Base-by-base conservation (phyloP, 345 rosid genomes). In the Brassica carinata region DNA sequence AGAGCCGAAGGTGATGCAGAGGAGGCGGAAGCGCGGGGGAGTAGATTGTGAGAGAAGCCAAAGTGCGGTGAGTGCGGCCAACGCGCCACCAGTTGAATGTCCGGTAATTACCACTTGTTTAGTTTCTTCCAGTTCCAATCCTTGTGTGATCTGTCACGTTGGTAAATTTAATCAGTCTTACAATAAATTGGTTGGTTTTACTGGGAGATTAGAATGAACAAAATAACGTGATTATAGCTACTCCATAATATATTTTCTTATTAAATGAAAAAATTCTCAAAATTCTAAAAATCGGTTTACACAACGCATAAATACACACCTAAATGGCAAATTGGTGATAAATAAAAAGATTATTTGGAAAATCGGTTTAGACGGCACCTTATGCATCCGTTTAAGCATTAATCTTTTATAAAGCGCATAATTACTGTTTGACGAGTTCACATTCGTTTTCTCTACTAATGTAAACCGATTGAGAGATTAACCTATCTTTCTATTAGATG, bases 1-100 rank as follows among this genome's bases (percentile, higher is more conserved):
- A 59, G 97, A 89, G 75, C 98, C 91, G 0, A 87, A 96, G 17
- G 97, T 96, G 86, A 92, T 83, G 86, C 96, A 84, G 14, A 96
- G 82, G 51, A 93, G 82, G 2, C 82, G 75, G 19, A 77, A 18
- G 34, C 80, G 29, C 11, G 84, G 73, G 53, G 77, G 65, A 1
- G 83, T 59, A 58, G 84, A 75, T 76, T 74, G 62, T 36, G 85
- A 90, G 79, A 96, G 97, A 38, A 96, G 92, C 90, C 91, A 90
- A 10, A 96, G 90, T 71, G 96, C 85, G 53, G 90, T 80, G 23
- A 96, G 90, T 40, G 94, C 79, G n/a, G 97, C 96, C 0, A 82
- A 48, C 14, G 98, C 82, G n/a, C 90, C 99, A 6, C 97, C 93
- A n/a, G 89, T 45, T 26, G 92, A 92, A 69, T 96, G 94, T 65